Evolutionary conservation across 2,329 filamentous ascomycete genomes (phyloP).

Genomic region (Alternaria dauci): DNA sequence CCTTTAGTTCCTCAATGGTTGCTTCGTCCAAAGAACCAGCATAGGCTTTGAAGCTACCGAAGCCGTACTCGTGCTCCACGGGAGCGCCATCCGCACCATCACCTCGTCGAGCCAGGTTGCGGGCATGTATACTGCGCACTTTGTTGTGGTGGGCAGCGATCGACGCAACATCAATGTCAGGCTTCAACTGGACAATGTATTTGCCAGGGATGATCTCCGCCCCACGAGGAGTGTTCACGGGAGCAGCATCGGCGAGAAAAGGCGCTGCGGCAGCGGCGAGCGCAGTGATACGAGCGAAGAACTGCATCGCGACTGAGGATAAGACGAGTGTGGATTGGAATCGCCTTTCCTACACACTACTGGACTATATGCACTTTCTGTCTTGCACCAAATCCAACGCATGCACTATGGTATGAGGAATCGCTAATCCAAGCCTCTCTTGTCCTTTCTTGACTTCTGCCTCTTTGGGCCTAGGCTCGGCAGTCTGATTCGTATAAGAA

Average conservation of each 20-base stretch:
- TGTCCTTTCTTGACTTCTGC: constrained; percentile 16
- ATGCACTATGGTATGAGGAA: not conserved
- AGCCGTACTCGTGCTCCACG: constrained; percentile 40
- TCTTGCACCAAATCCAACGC: not conserved
- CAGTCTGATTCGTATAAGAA: not conserved
- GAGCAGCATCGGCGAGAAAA: constrained; percentile 35
- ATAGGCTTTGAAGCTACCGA: constrained; percentile 46
- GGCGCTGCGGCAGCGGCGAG: constrained; percentile 34
- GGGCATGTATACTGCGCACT: constrained; percentile 41
- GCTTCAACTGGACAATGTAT: constrained; percentile 56
- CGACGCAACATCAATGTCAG: constrained; percentile 37
- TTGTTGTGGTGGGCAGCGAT: constrained; percentile 37
- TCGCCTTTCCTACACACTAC: not conserved
- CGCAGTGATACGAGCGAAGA: constrained; percentile 36
- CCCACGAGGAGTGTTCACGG: constrained; percentile 16
- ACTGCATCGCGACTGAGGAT: constrained; percentile 32
- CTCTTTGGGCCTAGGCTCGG: not conserved
- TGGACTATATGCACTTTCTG: constrained; percentile 9
- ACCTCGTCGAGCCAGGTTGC: constrained; percentile 36
- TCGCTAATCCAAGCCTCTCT: constrained; percentile 1
- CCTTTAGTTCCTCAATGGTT: constrained; percentile 41
- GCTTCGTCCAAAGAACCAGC: constrained; percentile 41
- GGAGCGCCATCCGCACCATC: constrained; percentile 22
- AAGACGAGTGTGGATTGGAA: not conserved
- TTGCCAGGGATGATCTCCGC: constrained; percentile 47